Evolutionary conservation across 2,329 filamentous ascomycete species (phyloP).

Genomic region (Penicillium sclerotiorum): DNA sequence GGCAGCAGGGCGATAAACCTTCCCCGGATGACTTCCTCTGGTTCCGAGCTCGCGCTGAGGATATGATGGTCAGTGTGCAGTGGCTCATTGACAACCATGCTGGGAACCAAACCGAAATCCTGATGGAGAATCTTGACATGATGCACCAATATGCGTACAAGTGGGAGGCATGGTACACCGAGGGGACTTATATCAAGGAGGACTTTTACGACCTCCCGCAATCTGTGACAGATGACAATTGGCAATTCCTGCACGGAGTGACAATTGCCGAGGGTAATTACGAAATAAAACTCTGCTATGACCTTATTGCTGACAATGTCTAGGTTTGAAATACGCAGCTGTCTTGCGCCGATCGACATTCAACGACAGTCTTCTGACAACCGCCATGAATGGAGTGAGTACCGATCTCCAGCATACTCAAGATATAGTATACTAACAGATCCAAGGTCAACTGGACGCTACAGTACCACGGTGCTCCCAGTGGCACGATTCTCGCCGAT

Average conservation of each 20-base stretch:
- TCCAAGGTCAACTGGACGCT: conserved; percentile 49
- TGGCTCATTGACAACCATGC: conserved; percentile 54
- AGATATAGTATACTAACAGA: neutral
- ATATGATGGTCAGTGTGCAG: conserved; percentile 52
- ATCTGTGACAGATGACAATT: conserved; percentile 35
- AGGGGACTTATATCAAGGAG: conserved; percentile 40
- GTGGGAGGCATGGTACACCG: conserved; percentile 46
- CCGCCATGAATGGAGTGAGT: conserved; percentile 41
- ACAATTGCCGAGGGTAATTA: conserved; percentile 46
- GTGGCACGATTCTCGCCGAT: conserved; percentile 55
- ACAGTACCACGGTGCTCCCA: conserved; percentile 51
- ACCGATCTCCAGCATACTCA: too few relatives aligned
- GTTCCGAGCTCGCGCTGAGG: conserved; percentile 44
- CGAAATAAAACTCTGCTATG: too few relatives aligned
- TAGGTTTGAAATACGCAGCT: conserved; percentile 49
- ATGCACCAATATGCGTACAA: conserved; percentile 44
- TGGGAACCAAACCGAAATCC: conserved; percentile 33
- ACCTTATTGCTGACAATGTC: neutral
- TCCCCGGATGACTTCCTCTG: conserved; percentile 38
- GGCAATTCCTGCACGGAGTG: conserved; percentile 51
- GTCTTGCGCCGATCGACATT: conserved; percentile 50
- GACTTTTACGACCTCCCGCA: conserved; percentile 37
- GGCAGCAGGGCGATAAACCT: conserved; percentile 48
- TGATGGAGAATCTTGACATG: conserved; percentile 49
- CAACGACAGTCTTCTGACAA: conserved; percentile 46